phyloP scores from a whole-genome alignment of 441 rosid genomes.

The Adansonia rubrostipa region DNA sequence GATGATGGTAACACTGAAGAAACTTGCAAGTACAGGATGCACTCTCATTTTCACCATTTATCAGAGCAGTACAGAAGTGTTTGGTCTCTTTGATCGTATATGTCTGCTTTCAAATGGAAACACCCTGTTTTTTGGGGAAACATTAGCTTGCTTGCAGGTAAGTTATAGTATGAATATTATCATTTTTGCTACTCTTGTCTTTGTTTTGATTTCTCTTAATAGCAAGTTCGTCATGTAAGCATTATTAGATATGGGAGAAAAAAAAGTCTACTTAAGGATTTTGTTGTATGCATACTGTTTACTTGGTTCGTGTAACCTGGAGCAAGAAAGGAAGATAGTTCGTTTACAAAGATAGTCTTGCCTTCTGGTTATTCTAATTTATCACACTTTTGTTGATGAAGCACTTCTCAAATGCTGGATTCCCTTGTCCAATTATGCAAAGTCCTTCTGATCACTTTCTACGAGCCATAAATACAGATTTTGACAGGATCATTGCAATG shows the following conservation, averaged over 20 bases:
- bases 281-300: constrained; percentile 18
- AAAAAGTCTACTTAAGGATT: not conserved
- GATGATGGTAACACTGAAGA: constrained; percentile 98
- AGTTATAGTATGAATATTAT: constrained; percentile 15
- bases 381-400: constrained; percentile 44
- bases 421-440: constrained; percentile 99
- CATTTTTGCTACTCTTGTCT: constrained; percentile 18
- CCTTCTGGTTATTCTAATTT: constrained; percentile 36
- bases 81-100: constrained; percentile 97
- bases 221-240: constrained; percentile 1
- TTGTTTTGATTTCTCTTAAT: constrained; percentile 8
- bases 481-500: constrained; percentile 98
- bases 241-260: not conserved
- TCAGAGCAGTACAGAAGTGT: constrained; percentile 98
- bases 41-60: constrained; percentile 87
- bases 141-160: constrained; percentile 98
- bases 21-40: constrained; percentile 96
- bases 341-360: not conserved
- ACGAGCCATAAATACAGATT: constrained; percentile 97
- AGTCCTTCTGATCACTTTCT: constrained; percentile 99
- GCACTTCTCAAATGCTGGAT: constrained; percentile 99
- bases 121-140: constrained; percentile 95
- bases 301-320: constrained; percentile 19
- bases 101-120: constrained; percentile 98
- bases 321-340: not conserved